These are phyloP conservation scores for Wickerhamomyces sp. DNA, from an alignment of 1,139 yeast genomes.

Conservation along the genomic window DNA sequence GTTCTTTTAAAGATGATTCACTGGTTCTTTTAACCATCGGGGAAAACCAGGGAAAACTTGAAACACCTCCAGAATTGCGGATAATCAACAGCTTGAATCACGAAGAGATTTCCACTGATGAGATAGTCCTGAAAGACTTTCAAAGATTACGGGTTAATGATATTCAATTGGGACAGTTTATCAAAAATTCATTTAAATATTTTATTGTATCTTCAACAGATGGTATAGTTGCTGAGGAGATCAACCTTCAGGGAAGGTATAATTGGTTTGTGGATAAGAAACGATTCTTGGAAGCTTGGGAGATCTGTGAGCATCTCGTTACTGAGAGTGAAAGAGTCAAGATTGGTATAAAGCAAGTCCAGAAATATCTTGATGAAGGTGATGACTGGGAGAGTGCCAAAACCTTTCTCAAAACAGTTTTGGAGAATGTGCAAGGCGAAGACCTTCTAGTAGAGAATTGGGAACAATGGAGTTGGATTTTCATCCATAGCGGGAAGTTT, in stretches of 20 bases:
- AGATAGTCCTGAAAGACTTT: slow-evolving; percentile 57
- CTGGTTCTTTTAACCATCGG: slow-evolving; percentile 53
- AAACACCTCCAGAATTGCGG: slow-evolving; percentile 63
- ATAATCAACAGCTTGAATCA: slow-evolving; percentile 62
- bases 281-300: slow-evolving; percentile 68
- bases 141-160: slow-evolving; percentile 74
- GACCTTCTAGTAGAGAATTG: slow-evolving; percentile 47
- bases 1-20: slow-evolving; percentile 64
- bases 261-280: slow-evolving; percentile 64
- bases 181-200: slow-evolving; percentile 40
- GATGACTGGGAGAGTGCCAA: slow-evolving; percentile 58
- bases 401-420: slow-evolving; percentile 39
- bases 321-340: slow-evolving; percentile 45
- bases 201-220: slow-evolving; percentile 77
- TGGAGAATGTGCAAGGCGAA: slow-evolving; percentile 29
- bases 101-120: slow-evolving; percentile 80
- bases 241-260: slow-evolving; percentile 61
- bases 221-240: slow-evolving; percentile 70
- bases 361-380: slow-evolving; percentile 39
- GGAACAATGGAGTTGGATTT: slow-evolving; percentile 60
- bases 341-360: slow-evolving; percentile 61
- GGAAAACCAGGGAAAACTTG: slow-evolving; percentile 22
- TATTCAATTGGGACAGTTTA: slow-evolving; percentile 55
- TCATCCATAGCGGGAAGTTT: slow-evolving; percentile 45
- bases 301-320: slow-evolving; percentile 55